Base-by-base conservation (phyloP, 495 filamentous ascomycete genomes). In the Xylaria telfairii region DNA sequence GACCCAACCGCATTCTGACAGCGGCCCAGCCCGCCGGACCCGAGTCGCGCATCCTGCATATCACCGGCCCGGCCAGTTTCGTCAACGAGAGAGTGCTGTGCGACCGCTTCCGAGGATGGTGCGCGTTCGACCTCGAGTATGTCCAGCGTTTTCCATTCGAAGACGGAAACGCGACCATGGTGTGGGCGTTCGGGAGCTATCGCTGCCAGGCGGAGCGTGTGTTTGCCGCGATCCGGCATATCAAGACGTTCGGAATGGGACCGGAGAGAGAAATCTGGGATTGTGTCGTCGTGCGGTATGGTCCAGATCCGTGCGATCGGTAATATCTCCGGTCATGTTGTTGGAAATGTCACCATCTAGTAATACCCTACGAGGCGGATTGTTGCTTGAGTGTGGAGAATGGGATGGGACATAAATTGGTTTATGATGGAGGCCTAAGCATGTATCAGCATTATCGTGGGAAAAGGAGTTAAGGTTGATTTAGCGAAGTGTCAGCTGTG, bases 181-280 rank as follows among this genome's bases (percentile, higher is more conserved):
- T 46, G 74, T 81, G 79, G 69, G 77, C 79, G 1, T 84, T 85
- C 59, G 83, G 79, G 2, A 83, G 81, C 41, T 84, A 75, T 32
- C 78, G 80, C 10, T 81, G 82, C 72, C 82, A 85, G 75, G 75
- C 81, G 7, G 79, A 83, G 71, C 42, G 56, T 4, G 39, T 59
- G 26, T 46, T 44, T 21, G 15, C 30, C 3, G 13, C 19, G 3
- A 53, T 67, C 47, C 34, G 21, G 64, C 24, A 30, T 24, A 34
- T 24, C 21, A 24, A 12, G 12, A 10, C 10, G 4, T 17, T 7
- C 51, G 7, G 8, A 24, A 17, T 19, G 4, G 2, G 10, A 1
- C 13, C 13, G 13, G 12, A 8, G 51, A 5, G 24, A 42, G 37
- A 42, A n/a, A 7, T 62, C 28, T 67, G 64, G 46, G 19, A n/a